Conservation (phyloP, 2,329 filamentous ascomycete genomes). For the Fusarium sp. region DNA sequence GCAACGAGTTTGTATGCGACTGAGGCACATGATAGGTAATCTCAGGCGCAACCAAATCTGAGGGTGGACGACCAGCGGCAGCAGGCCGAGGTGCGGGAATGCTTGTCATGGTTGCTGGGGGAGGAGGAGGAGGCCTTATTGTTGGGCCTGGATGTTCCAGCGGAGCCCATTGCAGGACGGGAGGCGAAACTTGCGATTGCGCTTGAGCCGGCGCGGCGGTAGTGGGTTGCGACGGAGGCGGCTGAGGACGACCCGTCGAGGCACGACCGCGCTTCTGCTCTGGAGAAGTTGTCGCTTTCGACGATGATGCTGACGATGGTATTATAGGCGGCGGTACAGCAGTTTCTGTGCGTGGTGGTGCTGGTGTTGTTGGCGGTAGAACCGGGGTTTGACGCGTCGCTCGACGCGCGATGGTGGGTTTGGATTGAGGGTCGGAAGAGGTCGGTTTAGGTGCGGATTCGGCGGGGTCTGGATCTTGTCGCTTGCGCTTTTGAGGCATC, state of each 20-base stretch:
- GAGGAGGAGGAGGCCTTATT: conserved; percentile 16
- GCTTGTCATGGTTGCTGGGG: conserved; percentile 43
- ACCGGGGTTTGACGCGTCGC: conserved; percentile 59
- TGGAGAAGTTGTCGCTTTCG: conserved; percentile 13
- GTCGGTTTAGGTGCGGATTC: conserved; percentile 23
- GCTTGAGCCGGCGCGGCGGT: conserved; percentile 9
- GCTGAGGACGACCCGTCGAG: conserved; percentile 20
- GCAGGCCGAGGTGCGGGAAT: conserved; percentile 31
- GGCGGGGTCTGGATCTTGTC: conserved; percentile 49
- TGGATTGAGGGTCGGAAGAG: conserved; percentile 28
- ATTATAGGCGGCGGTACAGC: conserved; percentile 36
- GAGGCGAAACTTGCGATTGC: conserved; percentile 32
- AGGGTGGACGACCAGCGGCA: conserved; percentile 47
- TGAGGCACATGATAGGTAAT: conserved; percentile 59
- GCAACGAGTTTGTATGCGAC: conserved; percentile 46
- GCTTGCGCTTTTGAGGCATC: conserved; percentile 59
- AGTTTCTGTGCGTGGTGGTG: conserved; percentile 36
- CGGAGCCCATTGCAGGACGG: conserved; percentile 47
- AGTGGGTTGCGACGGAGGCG: conserved; percentile 15
- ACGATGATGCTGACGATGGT: conserved; percentile 29
- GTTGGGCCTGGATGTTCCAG: conserved; percentile 44
- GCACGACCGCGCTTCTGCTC: conserved; percentile 45
- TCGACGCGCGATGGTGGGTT: conserved; percentile 53
- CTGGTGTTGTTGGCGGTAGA: conserved; percentile 50
- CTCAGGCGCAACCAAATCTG: conserved; percentile 58